Evolutionary conservation across 1,284 basidiomycete genomes (phyloP), one percentile per base, ranked within the genome.

Genomic region (Cryptococcus neoformans): DNA sequence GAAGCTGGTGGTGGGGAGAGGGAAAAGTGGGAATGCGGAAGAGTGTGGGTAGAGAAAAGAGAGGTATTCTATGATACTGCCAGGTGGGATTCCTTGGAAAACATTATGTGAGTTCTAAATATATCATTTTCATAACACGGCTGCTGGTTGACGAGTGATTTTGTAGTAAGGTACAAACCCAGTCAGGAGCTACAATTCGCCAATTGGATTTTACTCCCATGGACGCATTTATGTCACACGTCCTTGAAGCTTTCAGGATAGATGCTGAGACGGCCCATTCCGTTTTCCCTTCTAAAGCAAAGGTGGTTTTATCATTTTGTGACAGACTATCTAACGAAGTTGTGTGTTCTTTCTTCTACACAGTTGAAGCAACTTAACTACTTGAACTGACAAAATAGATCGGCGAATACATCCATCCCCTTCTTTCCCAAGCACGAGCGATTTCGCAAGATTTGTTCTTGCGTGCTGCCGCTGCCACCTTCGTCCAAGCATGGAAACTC

Each of bases 11-110:
- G 73, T 14, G 72, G 73, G 3, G 50, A 63, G 0, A 45, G 72
- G 36, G 74, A 79, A n/a, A 89, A 90, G 59, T 94, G 91, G 91
- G 92, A 94, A 72, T 85, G 92, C 80, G 90, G 89, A 0, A 85
- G 89, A 54, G 87, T 92, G 16, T 97, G 94, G 89, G 86, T 90
- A 1, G 93, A 97, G 77, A 95, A 95, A 78, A 80, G 88, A 36
- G 91, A 94, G 71, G 85, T 96, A n/a, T 92, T 97, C 69, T 96
- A 94, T 73, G 87, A 91, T 67, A 84, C 85, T 57, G 84, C 82
- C 2, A 81, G 82, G 51, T 94, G 90, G 86, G 84, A 89, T 64
- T 84, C 92, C 0, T 69, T 88, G 41, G 85, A 87, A 60, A 96
- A 96, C 75, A 85, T 94, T 69, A 87, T 87, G 87, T 90, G 73